Conservation (phyloP, 495 filamentous ascomycete genomes). For the Clohesyomyces aquaticus region DNA sequence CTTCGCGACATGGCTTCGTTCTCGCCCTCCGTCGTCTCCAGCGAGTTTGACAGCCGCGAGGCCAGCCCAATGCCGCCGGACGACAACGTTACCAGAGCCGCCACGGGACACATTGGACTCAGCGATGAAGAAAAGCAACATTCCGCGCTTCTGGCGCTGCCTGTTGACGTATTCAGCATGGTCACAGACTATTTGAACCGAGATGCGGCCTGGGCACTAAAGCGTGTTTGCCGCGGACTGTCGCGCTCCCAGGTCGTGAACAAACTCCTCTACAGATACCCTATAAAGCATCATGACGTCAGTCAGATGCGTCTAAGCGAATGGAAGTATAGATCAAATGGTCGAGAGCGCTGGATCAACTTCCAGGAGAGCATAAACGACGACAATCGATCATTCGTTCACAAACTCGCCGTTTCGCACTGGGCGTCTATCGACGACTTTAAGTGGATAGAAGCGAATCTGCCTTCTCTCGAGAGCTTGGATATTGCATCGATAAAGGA, state of each 20-base stretch:
- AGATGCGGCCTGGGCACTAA: slow-evolving; percentile 27
- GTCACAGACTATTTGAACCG: slow-evolving; percentile 33
- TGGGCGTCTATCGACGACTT: slow-evolving; percentile 34
- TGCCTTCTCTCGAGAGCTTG: slow-evolving; percentile 24
- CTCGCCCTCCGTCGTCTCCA: not conserved
- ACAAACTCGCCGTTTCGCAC: slow-evolving; percentile 35
- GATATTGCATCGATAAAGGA: slow-evolving; percentile 36
- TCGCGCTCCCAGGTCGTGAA: slow-evolving; percentile 23
- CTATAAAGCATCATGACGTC: slow-evolving; percentile 32
- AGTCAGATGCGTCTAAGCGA: slow-evolving; percentile 22
- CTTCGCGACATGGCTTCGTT: slow-evolving; percentile 5
- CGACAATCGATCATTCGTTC: slow-evolving; percentile 26
- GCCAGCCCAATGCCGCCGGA: slow-evolving; percentile 1
- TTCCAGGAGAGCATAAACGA: slow-evolving; percentile 31
- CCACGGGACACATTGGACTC: not conserved
- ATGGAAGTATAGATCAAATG: slow-evolving; percentile 30
- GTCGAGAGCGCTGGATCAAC: slow-evolving; percentile 21
- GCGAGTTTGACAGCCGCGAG: slow-evolving; percentile 12
- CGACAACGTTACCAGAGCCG: not conserved
- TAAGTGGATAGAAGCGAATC: slow-evolving; percentile 32
- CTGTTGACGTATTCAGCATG: slow-evolving; percentile 37
- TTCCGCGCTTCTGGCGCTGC: slow-evolving; percentile 30
- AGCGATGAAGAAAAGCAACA: slow-evolving; percentile 1
- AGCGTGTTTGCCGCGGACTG: slow-evolving; percentile 29
- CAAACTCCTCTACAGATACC: slow-evolving; percentile 29